Percentiles rank a stretch among this genome's conserved stretches.
These are phyloP conservation scores for Pseudomassariella vexata DNA, from an alignment of 2,329 filamentous ascomycete species.

Conservation along the genomic window DNA sequence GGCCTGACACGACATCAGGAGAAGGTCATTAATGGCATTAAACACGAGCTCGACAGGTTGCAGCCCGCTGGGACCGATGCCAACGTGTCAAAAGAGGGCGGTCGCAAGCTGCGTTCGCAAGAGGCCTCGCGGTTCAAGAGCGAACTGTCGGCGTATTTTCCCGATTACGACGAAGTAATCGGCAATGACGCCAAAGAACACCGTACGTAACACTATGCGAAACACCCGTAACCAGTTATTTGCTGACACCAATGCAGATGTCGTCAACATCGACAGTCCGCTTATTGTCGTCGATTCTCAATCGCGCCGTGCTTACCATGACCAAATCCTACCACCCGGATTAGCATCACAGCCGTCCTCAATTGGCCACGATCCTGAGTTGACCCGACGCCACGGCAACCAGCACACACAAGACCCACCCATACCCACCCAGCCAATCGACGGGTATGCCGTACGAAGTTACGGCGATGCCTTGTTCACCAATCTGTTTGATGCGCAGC, in stretches of 20 bases:
- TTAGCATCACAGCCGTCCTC: conserved; percentile 18
- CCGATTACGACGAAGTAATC: conserved; percentile 91
- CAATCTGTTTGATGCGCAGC: conserved; percentile 50
- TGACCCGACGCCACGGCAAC: conserved; percentile 15
- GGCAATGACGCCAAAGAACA: conserved; percentile 75
- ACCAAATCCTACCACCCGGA: conserved; percentile 31
- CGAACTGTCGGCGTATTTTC: conserved; percentile 84
- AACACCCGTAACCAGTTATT: conserved; percentile 4
- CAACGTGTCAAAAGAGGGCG: conserved; percentile 37
- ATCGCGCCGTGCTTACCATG: conserved; percentile 18
- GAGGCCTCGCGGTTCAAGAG: conserved; percentile 84
- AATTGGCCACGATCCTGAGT: too few species aligned
- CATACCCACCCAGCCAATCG: conserved; percentile 12
- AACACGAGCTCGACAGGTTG: conserved; percentile 53
- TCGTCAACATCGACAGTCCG: conserved; percentile 66
- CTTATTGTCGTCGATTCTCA: conserved; percentile 62
- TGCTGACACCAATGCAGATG: conserved; percentile 44
- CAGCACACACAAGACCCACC: conserved; percentile 23
- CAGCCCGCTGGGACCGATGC: conserved; percentile 42
- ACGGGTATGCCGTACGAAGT: conserved; percentile 37
- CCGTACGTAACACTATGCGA: conserved; percentile 46
- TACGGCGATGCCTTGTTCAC: conserved; percentile 53
- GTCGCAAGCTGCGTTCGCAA: conserved; percentile 77
- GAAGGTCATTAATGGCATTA: conserved; percentile 56
- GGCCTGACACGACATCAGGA: conserved; percentile 44